These are phyloP conservation scores for Clavariopsis aquatica DNA, from an alignment of 495 filamentous ascomycete genomes.

Conservation along the genomic window DNA sequence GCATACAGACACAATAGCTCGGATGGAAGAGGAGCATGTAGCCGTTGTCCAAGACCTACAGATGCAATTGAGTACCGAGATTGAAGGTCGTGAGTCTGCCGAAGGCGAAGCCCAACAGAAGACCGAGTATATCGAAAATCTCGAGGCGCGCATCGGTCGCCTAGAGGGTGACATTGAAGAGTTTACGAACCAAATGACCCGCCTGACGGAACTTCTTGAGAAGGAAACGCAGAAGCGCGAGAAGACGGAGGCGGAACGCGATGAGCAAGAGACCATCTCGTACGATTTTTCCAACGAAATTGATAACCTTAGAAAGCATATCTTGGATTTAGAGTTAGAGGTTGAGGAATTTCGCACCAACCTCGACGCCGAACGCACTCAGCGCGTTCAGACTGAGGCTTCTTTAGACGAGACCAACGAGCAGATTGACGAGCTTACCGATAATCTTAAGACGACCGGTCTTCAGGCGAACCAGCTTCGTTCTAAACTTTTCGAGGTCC, in stretches of 20 bases:
- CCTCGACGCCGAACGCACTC: constrained; percentile 36
- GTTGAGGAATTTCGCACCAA: constrained; percentile 26
- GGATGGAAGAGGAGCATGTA: constrained; percentile 37
- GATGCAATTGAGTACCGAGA: constrained; percentile 32
- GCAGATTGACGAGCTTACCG: constrained; percentile 35
- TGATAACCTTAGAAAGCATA: constrained; percentile 8
- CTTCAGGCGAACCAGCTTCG: constrained; percentile 45
- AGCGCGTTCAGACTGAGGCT: constrained; percentile 43
- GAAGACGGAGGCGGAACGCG: constrained; percentile 29
- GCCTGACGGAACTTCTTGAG: constrained; percentile 3
- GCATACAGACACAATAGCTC: constrained; percentile 42
- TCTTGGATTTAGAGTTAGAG: constrained; percentile 10
- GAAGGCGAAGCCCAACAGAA: constrained; percentile 33
- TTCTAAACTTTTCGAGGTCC: constrained; percentile 43
- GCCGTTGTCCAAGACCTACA: constrained; percentile 33
- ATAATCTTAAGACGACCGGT: constrained; percentile 38
- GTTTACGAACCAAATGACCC: constrained; percentile 8
- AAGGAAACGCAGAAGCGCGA: constrained; percentile 24
- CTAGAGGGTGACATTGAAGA: constrained; percentile 7
- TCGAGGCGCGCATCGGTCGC: constrained; percentile 30
- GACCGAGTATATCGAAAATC: constrained; percentile 30
- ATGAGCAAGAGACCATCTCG: constrained; percentile 14
- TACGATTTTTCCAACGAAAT: constrained; percentile 5
- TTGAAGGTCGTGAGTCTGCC: constrained; percentile 22
- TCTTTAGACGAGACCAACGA: constrained; percentile 39